Evolutionary conservation across 2,329 filamentous ascomycete species (phyloP), one percentile per base, ranked within the genome.

Genomic region (Ophiostoma novo-ulmi): DNA sequence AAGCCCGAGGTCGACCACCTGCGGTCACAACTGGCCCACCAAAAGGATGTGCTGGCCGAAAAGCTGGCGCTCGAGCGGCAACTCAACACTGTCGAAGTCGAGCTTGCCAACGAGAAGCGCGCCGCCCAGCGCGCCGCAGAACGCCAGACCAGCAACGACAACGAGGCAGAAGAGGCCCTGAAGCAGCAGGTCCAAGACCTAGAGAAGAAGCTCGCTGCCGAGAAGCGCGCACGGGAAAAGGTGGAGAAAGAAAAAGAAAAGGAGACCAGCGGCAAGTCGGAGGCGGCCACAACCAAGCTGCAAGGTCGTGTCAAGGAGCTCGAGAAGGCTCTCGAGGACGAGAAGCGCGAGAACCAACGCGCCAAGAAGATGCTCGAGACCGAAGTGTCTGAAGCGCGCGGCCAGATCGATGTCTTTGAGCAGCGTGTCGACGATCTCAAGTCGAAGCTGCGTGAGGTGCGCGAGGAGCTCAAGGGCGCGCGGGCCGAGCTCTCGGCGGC

Each of bases 61-160:
- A 97, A 96, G 78, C 83, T 94, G 65, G 85, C 90, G 1, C 80
- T 97, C 17, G 89, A 95, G 77, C 89, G 91, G 66, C 91, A 95
- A 79, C 79, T 97, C 38, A 89, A 85, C 76, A 88, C 89, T 1
- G 79, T 94, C 2, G 91, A 97, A 78, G 88, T 92, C 63, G 91
- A 97, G 75, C 84, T 97, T 1, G 92, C 94, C 74, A 92, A 91
- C 74, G 92, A 95, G 77, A 94, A 88, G 78, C 86, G 88, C n/a
- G 85, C 88, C 3, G 82, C 86, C 10, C 86, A 89, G 74, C 86
- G 89, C 69, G 85, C 85, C 3, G 78, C 79, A 5, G 77, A 81
- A 63, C 81, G 74, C 48, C 77, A 77, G 58, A 75, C 66, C 13
- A 44, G 76, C 20, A 75, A 31, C 58, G 73, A 72, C 7, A 79